A percentile compares a stretch with the other conserved stretches of the same genome.
Evolutionary conservation across 352 stramenopile species (phyloP).

Genomic region (Blastocystis sp.): DNA sequence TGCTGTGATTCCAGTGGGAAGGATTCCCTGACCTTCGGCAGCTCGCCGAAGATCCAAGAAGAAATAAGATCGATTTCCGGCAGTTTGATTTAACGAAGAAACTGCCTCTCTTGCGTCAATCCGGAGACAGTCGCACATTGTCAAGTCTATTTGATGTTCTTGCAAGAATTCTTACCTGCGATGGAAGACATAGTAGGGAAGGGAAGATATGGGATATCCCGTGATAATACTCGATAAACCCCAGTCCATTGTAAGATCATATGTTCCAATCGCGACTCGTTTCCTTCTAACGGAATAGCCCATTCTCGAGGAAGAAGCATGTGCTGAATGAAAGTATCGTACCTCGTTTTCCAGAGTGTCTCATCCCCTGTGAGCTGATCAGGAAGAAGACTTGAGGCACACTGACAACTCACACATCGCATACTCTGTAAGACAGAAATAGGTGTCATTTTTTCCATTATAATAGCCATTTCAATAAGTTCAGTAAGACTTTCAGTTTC

Average conservation of each 20-base stretch:
- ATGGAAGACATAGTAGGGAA: not conserved
- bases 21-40: not conserved
- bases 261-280: not conserved
- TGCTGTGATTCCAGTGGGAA: not conserved
- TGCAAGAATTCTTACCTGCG: not conserved
- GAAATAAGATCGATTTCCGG: not conserved
- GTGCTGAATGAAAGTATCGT: not conserved
- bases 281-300: not conserved
- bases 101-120: conserved; percentile 14
- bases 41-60: conserved; percentile 14
- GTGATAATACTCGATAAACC: not conserved
- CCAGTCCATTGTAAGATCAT: not conserved
- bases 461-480: not conserved
- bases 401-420: not conserved
- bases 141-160: not conserved
- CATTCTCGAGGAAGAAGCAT: not conserved
- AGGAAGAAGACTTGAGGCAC: not conserved
- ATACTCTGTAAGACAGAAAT: not conserved
- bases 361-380: not conserved
- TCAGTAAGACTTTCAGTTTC: not conserved
- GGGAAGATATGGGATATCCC: not conserved
- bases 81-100: not conserved
- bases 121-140: not conserved
- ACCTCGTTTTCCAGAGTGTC: not conserved
- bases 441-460: not conserved